Evolutionary conservation across 2,329 filamentous ascomycete genomes (phyloP).

Genomic region (Calycina herbarum): DNA sequence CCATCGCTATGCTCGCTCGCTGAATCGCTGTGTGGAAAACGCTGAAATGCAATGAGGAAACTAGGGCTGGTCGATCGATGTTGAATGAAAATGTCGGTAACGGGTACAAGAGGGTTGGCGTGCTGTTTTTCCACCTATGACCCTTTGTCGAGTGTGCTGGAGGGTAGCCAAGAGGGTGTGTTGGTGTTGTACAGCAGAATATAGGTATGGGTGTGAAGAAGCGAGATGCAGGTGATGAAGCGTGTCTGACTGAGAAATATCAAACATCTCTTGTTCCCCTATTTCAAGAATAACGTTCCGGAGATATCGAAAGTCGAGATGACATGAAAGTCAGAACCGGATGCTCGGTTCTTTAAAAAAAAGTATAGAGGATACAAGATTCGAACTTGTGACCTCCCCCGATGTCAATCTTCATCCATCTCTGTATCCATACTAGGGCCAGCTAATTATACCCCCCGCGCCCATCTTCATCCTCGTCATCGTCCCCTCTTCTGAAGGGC

Average conservation of each 20-base stretch:
- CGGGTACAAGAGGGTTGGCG: neutral
- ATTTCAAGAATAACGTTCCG: neutral
- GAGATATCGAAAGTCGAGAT: neutral
- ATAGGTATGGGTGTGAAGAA: no score
- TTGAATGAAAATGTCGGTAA: neutral
- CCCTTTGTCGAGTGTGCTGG: neutral
- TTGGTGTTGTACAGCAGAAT: conserved; percentile 11
- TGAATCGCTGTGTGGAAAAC: neutral
- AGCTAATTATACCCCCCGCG: conserved; percentile 32
- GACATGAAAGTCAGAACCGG: neutral
- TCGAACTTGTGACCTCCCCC: no score
- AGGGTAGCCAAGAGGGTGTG: neutral
- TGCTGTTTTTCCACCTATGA: conserved; percentile 7
- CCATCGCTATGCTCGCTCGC: conserved; percentile 11
- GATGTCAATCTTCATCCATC: no score
- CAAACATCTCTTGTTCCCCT: conserved; percentile 1
- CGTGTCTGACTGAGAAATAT: no score
- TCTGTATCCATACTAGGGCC: no score
- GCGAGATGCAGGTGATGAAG: no score
- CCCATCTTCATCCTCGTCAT: conserved; percentile 37
- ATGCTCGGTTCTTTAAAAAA: conserved; percentile 18
- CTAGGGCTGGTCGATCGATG: no score
- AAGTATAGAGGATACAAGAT: no score
- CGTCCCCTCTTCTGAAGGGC: conserved; percentile 16
- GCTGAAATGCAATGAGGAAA: neutral